Base-by-base conservation (phyloP, 2,329 filamentous ascomycete genomes). In the Trichoderma endophyticum region DNA sequence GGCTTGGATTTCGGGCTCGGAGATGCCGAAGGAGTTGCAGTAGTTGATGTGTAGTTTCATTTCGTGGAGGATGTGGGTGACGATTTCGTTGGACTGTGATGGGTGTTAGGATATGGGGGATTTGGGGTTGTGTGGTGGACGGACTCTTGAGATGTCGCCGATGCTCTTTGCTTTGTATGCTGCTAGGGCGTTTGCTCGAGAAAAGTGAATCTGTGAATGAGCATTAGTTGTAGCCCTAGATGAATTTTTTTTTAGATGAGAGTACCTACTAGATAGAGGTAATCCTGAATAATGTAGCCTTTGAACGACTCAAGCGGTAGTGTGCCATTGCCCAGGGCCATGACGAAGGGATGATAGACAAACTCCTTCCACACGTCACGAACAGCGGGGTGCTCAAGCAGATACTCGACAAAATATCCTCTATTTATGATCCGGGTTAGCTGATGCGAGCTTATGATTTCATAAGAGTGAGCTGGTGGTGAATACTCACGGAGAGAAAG, bases 211-310 rank as follows among this genome's bases (percentile, higher is more conserved):
- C 91, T 94, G 32, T 60, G 9, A 6, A 26, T 5, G 4, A 12
- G 3, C 6, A 4, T 64, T 6, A 65, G 51, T 4, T 11, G 6
- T 30, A n/a, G 4, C 1, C 3, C 3, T 21, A 3, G n/a, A n/a
- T 11, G 7, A 32, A 12, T 3, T 0, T 1, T 3, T 6, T 7
- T 54, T 15, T 15, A 3, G 14, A 11, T 2, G 54, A 7, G 18
- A 32, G 12, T 12, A 78, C 86, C 56, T 77, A 96, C 92, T 57
- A 98, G 83, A 78, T 96, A 98, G 5, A 97, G 85, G 77, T 98
- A 98, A 78, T 98, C 95, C 77, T 98, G 95, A 11, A 96, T 87
- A 71, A 98, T 89, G 79, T 98, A 98, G 51, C 92, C 88, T 80
- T 94, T 96, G 85, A 97, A 98, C 0, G 90, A 91, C 57, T 92